Evolutionary conservation across 495 filamentous ascomycete genomes (phyloP).

Genomic region (Hapsidospora chrysogenum): DNA sequence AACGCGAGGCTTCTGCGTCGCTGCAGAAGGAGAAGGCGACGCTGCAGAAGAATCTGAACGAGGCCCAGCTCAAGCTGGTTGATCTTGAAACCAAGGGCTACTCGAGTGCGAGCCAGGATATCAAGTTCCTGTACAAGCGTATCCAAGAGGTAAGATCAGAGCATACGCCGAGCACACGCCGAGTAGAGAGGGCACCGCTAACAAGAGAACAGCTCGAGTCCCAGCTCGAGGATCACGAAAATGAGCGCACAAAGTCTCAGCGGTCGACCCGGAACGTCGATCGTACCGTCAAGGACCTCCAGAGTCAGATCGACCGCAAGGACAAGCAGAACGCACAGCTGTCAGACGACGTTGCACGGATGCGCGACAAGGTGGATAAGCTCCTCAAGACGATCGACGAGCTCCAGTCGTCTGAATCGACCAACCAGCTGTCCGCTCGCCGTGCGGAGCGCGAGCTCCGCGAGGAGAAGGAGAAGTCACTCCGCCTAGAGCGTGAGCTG

Average conservation of each 20-base stretch:
- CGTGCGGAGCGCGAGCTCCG: conserved; percentile 79
- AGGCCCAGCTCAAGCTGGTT: conserved; percentile 75
- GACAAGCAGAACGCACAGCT: conserved; percentile 72
- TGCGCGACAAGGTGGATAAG: conserved; percentile 78
- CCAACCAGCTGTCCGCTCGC: conserved; percentile 60
- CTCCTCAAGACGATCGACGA: conserved; percentile 85
- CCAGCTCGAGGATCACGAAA: conserved; percentile 76
- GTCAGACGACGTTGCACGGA: conserved; percentile 61
- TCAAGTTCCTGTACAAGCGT: conserved; percentile 83
- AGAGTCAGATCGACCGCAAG: conserved; percentile 79
- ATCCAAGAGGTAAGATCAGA: conserved; percentile 72
- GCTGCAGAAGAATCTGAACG: conserved; percentile 81
- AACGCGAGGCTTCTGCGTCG: conserved; percentile 67
- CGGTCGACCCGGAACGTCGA: conserved; percentile 86
- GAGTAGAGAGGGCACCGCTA: too few relatives aligned
- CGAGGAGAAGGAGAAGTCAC: conserved; percentile 70
- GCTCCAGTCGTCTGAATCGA: conserved; percentile 68
- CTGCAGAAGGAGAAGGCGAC: conserved; percentile 85
- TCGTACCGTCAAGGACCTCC: conserved; percentile 83
- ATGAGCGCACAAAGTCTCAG: conserved; percentile 56
- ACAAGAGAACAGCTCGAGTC: conserved; percentile 53
- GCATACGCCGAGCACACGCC: too few relatives aligned
- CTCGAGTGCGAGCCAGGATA: conserved; percentile 81
- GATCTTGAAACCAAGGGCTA: conserved; percentile 96
- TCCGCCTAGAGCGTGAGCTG: conserved; percentile 75